Evolutionary conservation across 2,329 filamentous ascomycete genomes (phyloP).

Genomic region (Penicillium digitatum): DNA sequence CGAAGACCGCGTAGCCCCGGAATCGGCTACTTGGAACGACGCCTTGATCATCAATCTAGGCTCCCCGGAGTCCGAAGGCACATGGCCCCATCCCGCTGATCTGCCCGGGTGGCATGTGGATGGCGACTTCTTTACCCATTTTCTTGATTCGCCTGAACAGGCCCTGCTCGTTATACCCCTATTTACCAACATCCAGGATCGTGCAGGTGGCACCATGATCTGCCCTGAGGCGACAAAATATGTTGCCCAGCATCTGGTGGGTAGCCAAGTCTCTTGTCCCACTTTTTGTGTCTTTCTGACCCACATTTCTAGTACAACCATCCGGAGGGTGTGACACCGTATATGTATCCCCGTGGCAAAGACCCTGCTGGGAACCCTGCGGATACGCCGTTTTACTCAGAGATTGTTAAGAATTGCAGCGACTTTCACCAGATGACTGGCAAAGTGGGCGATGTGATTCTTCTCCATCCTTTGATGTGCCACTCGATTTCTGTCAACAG

Average conservation of each 20-base stretch:
- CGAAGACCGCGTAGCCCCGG: slow-evolving; percentile 50
- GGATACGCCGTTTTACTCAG: slow-evolving; percentile 36
- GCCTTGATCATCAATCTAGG: slow-evolving; percentile 68
- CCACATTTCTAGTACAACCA: slow-evolving; percentile 47
- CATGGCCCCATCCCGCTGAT: slow-evolving; percentile 48
- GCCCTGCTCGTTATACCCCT: slow-evolving; percentile 64
- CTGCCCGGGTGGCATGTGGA: slow-evolving; percentile 66
- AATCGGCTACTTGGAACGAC: slow-evolving; percentile 60
- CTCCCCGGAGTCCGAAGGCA: slow-evolving; percentile 50
- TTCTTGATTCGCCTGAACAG: slow-evolving; percentile 67
- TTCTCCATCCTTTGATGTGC: slow-evolving; percentile 55
- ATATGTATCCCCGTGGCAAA: slow-evolving; percentile 57
- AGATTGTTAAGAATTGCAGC: slow-evolving; percentile 37
- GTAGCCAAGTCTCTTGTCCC: neutral
- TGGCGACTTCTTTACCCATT: slow-evolving; percentile 70
- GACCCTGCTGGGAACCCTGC: slow-evolving; percentile 8
- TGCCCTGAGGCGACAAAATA: slow-evolving; percentile 57
- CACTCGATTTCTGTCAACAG: slow-evolving; percentile 52
- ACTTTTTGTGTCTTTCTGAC: neutral
- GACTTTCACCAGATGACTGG: slow-evolving; percentile 53
- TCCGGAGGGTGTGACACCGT: slow-evolving; percentile 62
- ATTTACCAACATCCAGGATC: slow-evolving; percentile 59
- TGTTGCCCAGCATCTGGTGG: slow-evolving; percentile 54
- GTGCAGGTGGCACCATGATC: slow-evolving; percentile 63
- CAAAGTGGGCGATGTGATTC: slow-evolving; percentile 51